Conservation (phyloP, 2,329 filamentous ascomycete genomes). For the Epichloe elymi region DNA sequence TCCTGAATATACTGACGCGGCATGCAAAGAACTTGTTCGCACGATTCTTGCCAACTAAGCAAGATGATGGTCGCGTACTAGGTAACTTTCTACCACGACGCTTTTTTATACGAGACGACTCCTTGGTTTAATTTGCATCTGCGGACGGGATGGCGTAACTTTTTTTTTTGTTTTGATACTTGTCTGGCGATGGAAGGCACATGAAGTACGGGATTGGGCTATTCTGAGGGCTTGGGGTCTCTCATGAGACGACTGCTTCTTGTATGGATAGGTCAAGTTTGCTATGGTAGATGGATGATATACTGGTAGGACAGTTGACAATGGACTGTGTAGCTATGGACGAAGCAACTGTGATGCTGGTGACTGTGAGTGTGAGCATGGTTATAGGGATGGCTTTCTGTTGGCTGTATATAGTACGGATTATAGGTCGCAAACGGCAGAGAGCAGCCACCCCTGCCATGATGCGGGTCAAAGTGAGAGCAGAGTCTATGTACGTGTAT, state of each 20-base stretch:
- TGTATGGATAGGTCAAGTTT: constrained; percentile 4
- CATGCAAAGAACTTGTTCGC: constrained; percentile 58
- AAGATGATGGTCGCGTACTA: constrained; percentile 4
- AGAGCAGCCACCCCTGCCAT: too few species aligned
- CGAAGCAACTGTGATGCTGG: too few species aligned
- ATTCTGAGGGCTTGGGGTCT: not conserved
- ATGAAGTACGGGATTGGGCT: not conserved
- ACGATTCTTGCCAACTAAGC: constrained; percentile 72
- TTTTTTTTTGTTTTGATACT: constrained; percentile 9
- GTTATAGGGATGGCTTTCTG: too few species aligned
- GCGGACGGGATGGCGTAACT: constrained; percentile 4
- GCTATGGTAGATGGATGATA: not conserved
- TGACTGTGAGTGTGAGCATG: too few species aligned
- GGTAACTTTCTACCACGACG: not conserved
- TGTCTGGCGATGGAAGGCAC: not conserved
- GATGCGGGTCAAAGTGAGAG: not conserved
- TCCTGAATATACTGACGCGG: constrained; percentile 4
- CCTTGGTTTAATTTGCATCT: constrained; percentile 5
- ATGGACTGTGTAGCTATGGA: not conserved
- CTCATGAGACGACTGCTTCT: not conserved
- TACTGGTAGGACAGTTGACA: not conserved
- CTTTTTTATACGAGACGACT: constrained; percentile 6
- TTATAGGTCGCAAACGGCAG: too few species aligned
- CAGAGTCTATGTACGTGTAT: too few species aligned
- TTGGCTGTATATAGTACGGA: too few species aligned